Conservation (phyloP, 2,329 filamentous ascomycete genomes). For the Incumbomyces delicatus region DNA sequence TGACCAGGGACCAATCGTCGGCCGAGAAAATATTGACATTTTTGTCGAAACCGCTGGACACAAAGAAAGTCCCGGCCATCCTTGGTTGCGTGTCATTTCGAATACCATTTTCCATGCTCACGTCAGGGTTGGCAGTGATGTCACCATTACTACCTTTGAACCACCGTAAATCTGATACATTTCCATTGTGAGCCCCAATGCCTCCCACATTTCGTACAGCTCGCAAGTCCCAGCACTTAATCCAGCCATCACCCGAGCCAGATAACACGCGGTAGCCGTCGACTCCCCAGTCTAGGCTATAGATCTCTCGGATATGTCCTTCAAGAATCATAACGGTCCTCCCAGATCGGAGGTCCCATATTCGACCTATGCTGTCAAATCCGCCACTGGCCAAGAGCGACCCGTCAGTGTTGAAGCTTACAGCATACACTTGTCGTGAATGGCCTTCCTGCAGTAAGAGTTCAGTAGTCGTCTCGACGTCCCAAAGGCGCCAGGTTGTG, state of each 20-base stretch:
- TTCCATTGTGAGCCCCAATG: conserved; percentile 81
- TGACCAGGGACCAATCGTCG: conserved; percentile 87
- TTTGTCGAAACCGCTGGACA: conserved; percentile 84
- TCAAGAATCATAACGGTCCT: conserved; percentile 94
- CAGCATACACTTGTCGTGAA: conserved; percentile 80
- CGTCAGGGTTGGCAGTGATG: conserved; percentile 24
- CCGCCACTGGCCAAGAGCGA: conserved; percentile 87
- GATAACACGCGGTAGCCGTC: conserved; percentile 91
- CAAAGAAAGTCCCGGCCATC: conserved; percentile 82
- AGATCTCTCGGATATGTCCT: conserved; percentile 85
- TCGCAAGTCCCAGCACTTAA: conserved; percentile 95
- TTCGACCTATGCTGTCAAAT: conserved; percentile 82
- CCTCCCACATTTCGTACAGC: conserved; percentile 75
- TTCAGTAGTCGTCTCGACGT: conserved; percentile 75
- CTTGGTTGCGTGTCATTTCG: conserved; percentile 43
- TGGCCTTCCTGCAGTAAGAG: conserved; percentile 87
- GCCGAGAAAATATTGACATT: conserved; percentile 93
- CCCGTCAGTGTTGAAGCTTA: conserved; percentile 84
- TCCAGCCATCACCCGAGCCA: conserved; percentile 85
- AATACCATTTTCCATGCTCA: conserved; percentile 11
- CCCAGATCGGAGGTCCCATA: conserved; percentile 90
- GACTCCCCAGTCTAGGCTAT: conserved; percentile 81
- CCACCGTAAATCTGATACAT: conserved; percentile 88
- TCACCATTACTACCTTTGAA: conserved; percentile 76
- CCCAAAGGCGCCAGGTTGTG: conserved; percentile 95